These are phyloP conservation scores for Candida koratica DNA, from an alignment of 805 yeast species.

Conservation along the genomic window DNA sequence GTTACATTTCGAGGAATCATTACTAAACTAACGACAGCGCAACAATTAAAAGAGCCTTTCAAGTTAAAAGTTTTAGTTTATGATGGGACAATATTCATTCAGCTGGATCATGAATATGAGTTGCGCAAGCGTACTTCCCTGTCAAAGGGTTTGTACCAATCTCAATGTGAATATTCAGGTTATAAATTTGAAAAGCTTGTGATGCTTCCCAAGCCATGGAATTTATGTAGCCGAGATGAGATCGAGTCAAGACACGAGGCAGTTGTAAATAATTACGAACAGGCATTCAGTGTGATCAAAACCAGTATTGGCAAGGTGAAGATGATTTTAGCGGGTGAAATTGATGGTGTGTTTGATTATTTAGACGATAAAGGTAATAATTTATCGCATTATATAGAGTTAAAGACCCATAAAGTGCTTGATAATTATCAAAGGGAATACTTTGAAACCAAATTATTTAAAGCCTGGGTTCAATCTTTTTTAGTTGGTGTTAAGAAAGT, in stretches of 20 bases:
- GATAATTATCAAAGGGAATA: slow-evolving; percentile 51
- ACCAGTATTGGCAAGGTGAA: slow-evolving; percentile 77
- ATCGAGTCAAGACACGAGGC: slow-evolving; percentile 64
- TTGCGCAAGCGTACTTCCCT: slow-evolving; percentile 22
- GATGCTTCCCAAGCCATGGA: slow-evolving; percentile 75
- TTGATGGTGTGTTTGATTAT: slow-evolving; percentile 86
- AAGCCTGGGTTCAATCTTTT: slow-evolving; percentile 92
- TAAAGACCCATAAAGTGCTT: slow-evolving; percentile 67
- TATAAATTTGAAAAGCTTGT: slow-evolving; percentile 82
- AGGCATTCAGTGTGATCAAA: slow-evolving; percentile 73
- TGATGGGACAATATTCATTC: slow-evolving; percentile 73
- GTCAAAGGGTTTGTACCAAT: slow-evolving; percentile 26
- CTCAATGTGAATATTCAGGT: slow-evolving; percentile 56
- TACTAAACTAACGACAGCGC: slow-evolving; percentile 66
- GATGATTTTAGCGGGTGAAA: slow-evolving; percentile 80
- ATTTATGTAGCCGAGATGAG: slow-evolving; percentile 56
- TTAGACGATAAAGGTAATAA: slow-evolving; percentile 43
- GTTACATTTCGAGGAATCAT: slow-evolving; percentile 84
- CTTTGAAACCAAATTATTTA: slow-evolving; percentile 74
- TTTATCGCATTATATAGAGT: slow-evolving; percentile 74
- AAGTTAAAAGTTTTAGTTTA: slow-evolving; percentile 61
- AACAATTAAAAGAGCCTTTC: slow-evolving; percentile 55
- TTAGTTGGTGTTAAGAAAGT: slow-evolving; percentile 78
- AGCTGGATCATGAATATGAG: slow-evolving; percentile 43
- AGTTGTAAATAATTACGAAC: slow-evolving; percentile 66